Evolutionary conservation across 306 rosid genomes (phyloP).

Genomic region (Urtica urens): DNA sequence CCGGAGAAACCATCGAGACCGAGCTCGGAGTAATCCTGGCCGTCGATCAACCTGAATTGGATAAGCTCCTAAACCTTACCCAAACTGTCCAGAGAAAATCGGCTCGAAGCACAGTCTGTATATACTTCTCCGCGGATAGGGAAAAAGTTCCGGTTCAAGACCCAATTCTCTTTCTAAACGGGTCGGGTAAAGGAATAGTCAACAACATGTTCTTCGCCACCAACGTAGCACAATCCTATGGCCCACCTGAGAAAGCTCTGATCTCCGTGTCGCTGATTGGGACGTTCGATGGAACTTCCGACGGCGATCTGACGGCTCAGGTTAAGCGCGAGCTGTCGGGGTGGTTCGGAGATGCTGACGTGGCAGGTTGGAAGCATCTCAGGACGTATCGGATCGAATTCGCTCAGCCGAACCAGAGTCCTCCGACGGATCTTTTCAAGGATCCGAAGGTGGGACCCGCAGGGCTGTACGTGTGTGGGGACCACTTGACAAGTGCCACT

Average conservation of each 20-base stretch:
- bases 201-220: slow-evolving; percentile 89
- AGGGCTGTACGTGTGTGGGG: slow-evolving; percentile 70
- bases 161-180: slow-evolving; percentile 55
- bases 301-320: slow-evolving; percentile 34
- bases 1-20: slow-evolving; percentile 45
- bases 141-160: slow-evolving; percentile 36
- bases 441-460: slow-evolving; percentile 30
- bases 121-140: slow-evolving; percentile 44
- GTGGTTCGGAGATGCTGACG: slow-evolving; percentile 53
- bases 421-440: slow-evolving; percentile 46
- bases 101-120: slow-evolving; percentile 60
- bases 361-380: slow-evolving; percentile 49
- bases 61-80: slow-evolving; percentile 14
- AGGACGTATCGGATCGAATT: slow-evolving; percentile 56
- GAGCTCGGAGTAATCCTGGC: slow-evolving; percentile 70
- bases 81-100: slow-evolving; percentile 26
- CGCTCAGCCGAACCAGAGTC: slow-evolving; percentile 81
- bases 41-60: slow-evolving; percentile 54
- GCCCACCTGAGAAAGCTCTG: slow-evolving; percentile 47
- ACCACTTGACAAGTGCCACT: slow-evolving; percentile 63
- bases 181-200: slow-evolving; percentile 74
- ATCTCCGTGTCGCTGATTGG: slow-evolving; percentile 64
- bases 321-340: slow-evolving; percentile 42
- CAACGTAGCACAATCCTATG: slow-evolving; percentile 68
- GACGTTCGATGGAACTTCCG: slow-evolving; percentile 23